A percentile compares a stretch with the other conserved stretches of the same genome.
Evolutionary conservation across 2,329 filamentous ascomycete species (phyloP).

Genomic region (Magnaporthiopsis rhizophila): DNA sequence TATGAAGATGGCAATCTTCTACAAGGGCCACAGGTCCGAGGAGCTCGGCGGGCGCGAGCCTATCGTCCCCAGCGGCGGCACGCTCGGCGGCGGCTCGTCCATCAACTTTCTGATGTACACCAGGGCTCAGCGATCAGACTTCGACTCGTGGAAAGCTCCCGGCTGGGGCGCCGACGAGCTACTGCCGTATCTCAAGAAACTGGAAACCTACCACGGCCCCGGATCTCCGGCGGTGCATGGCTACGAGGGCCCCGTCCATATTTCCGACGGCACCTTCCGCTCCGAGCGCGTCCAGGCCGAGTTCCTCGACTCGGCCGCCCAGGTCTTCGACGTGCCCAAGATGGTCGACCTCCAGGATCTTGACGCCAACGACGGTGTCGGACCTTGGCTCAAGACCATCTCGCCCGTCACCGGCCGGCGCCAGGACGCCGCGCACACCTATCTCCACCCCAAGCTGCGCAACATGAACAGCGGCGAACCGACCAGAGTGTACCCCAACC

Average conservation of each 20-base stretch:
- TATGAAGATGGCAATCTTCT: slow-evolving; percentile 36
- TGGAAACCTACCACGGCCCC: slow-evolving; percentile 18
- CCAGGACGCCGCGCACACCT: slow-evolving; percentile 21
- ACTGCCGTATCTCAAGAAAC: slow-evolving; percentile 36
- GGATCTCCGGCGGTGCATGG: slow-evolving; percentile 31
- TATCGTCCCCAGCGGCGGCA: slow-evolving; percentile 31
- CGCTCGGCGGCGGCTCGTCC: slow-evolving; percentile 43
- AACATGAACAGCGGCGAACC: slow-evolving; percentile 9
- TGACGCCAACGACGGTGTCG: slow-evolving; percentile 27
- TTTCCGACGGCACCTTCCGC: slow-evolving; percentile 38
- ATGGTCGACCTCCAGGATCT: slow-evolving; percentile 42
- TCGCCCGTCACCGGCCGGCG: slow-evolving; percentile 30
- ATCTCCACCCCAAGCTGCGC: slow-evolving; percentile 22
- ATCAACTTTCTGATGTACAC: slow-evolving; percentile 36
- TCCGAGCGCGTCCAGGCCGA: slow-evolving; percentile 28
- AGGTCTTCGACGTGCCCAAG: slow-evolving; percentile 35
- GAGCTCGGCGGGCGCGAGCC: slow-evolving; percentile 35
- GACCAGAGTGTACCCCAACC: slow-evolving; percentile 17
- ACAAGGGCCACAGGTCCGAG: slow-evolving; percentile 36
- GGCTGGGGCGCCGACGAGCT: slow-evolving; percentile 24
- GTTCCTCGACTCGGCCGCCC: slow-evolving; percentile 34
- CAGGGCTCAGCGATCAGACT: slow-evolving; percentile 22
- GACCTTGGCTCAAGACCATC: slow-evolving; percentile 13
- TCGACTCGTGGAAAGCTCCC: slow-evolving; percentile 18
- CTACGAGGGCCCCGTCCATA: slow-evolving; percentile 35